Conservation (phyloP, 1,139 yeast genomes). For the Lodderomyces beijingensis region DNA sequence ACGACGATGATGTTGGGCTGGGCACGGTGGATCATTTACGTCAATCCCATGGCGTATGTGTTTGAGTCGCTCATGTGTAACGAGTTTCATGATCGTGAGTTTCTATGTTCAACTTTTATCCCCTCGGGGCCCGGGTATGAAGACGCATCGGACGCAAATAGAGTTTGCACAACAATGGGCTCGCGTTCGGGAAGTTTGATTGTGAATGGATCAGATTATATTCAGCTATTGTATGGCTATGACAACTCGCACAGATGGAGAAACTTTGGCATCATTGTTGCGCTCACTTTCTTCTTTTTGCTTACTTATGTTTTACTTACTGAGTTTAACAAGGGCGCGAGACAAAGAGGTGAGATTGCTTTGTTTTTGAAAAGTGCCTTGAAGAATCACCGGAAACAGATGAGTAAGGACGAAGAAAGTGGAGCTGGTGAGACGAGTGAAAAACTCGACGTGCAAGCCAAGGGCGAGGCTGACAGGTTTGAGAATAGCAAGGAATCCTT, state of each 20-base stretch:
- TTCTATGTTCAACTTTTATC: slow-evolving; percentile 44
- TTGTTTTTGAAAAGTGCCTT: slow-evolving; percentile 41
- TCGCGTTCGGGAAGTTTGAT: slow-evolving; percentile 50
- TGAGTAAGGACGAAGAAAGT: slow-evolving; percentile 17
- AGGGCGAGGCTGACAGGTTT: slow-evolving; percentile 5
- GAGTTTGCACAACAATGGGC: slow-evolving; percentile 65
- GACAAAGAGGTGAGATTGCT: slow-evolving; percentile 81
- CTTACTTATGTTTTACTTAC: slow-evolving; percentile 52
- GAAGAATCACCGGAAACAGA: slow-evolving; percentile 38
- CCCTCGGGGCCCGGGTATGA: slow-evolving; percentile 39
- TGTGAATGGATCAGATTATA: slow-evolving; percentile 59
- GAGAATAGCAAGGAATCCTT: slow-evolving; percentile 11
- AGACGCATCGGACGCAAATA: slow-evolving; percentile 22
- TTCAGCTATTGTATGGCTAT: slow-evolving; percentile 46
- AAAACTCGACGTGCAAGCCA: slow-evolving; percentile 8
- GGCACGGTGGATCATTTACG: slow-evolving; percentile 58
- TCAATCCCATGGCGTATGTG: slow-evolving; percentile 55
- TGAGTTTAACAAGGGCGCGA: slow-evolving; percentile 70
- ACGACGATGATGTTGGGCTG: slow-evolving; percentile 56
- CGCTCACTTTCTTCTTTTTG: slow-evolving; percentile 53
- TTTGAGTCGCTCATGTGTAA: slow-evolving; percentile 54
- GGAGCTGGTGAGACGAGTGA: slow-evolving; percentile 8
- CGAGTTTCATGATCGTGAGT: slow-evolving; percentile 47
- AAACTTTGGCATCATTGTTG: slow-evolving; percentile 69
- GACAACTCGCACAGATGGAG: slow-evolving; percentile 71